Conservation (phyloP, 2,329 filamentous ascomycete species). For the Colletotrichum brevisporum region DNA sequence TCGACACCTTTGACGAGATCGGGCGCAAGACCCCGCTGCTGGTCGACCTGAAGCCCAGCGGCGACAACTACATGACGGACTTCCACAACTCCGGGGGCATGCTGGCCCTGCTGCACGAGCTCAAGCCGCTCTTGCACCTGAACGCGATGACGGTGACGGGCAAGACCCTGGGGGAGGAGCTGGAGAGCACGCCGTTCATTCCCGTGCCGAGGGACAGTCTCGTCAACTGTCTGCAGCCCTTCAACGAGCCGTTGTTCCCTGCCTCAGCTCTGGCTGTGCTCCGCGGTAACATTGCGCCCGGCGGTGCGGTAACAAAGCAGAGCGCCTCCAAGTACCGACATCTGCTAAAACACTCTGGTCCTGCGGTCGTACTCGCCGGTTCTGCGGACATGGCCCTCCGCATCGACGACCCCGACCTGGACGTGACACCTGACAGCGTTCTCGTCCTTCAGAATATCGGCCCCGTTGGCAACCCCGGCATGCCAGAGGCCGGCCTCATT, state of each 20-base stretch:
- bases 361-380: constrained; percentile 77
- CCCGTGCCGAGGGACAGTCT: constrained; percentile 51
- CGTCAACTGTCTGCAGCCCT: constrained; percentile 72
- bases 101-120: constrained; percentile 82
- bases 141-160: constrained; percentile 87
- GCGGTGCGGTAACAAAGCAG: constrained; percentile 90
- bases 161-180: constrained; percentile 83
- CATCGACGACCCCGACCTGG: constrained; percentile 69
- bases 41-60: constrained; percentile 88
- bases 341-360: constrained; percentile 61
- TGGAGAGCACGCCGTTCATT: constrained; percentile 78
- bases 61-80: constrained; percentile 90
- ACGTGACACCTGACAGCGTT: constrained; percentile 73
- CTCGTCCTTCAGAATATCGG: constrained; percentile 91
- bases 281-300: constrained; percentile 85
- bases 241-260: constrained; percentile 76
- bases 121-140: constrained; percentile 83
- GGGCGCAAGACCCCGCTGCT: constrained; percentile 84
- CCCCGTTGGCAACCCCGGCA: constrained; percentile 90
- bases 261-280: constrained; percentile 87
- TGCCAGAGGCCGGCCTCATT: constrained; percentile 84
- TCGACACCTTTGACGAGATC: constrained; percentile 85
- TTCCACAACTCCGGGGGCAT: constrained; percentile 92
- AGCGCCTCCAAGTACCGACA: constrained; percentile 84
- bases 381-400: constrained; percentile 82